Base-by-base conservation (phyloP, 2,329 filamentous ascomycete species). In the Ophiostoma fasciatum region DNA sequence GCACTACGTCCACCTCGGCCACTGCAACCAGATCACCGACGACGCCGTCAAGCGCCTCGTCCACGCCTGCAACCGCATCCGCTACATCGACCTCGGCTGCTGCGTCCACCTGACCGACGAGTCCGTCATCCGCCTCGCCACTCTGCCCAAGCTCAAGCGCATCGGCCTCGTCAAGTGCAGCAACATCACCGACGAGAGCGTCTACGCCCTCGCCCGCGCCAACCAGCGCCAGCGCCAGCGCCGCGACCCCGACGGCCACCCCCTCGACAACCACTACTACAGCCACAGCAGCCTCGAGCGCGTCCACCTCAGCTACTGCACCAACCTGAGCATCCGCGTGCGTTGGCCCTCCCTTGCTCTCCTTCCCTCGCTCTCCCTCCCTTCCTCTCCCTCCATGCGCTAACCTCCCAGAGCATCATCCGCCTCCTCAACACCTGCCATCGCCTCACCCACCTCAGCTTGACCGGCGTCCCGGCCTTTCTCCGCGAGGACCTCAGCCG, bases 41-140 rank as follows among this genome's bases (percentile, higher is more conserved):
- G 68, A 76, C 25, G 87, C 84, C 1, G 84, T 98, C 14, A 81
- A 82, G 48, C 77, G 76, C 37, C 66, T 98, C 22, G 84, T 94
- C 27, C 77, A 79, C 46, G 66, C 66, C 36, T 98, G 90, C 64
- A 96, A 88, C 50, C 75, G 90, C 18, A 96, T 98, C 46, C 74
- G 90, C 37, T 98, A 98, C 54, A 98, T 98, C 45, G 90, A 98
- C 53, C 63, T 98, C 29, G 90, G 90, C n/a, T 96, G 90, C 60
- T 98, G 90, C 57, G 73, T 71, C 12, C 78, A 83, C 47, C 63
- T 98, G 42, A 96, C 90, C 0, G 90, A 98, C 48, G 67, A 94
- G 10, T 94, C 87, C 17, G 80, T 98, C 13, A 79, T 71, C 43
- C 78, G 83, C 44, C 65, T 98, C 26, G 87, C 90, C 5, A 74